Percentiles rank a stretch among this genome's conserved stretches.
Conservation (phyloP, 2,329 filamentous ascomycete genomes). For the Botrytis pseudocinerea region DNA sequence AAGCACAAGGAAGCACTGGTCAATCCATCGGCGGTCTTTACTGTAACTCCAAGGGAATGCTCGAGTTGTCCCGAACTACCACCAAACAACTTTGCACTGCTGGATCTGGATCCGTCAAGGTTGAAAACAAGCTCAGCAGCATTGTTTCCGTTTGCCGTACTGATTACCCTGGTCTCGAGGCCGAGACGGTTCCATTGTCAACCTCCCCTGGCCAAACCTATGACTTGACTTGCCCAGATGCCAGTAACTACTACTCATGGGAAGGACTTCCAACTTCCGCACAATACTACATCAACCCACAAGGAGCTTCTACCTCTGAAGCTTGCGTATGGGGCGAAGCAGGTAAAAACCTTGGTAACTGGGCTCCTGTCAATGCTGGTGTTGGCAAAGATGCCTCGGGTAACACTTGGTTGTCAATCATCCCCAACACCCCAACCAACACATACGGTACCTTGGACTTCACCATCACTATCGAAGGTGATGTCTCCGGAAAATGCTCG, state of each 20-base stretch:
- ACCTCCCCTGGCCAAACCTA: conserved; percentile 59
- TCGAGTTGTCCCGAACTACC: conserved; percentile 72
- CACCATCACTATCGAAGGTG: conserved; percentile 74
- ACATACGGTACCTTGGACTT: conserved; percentile 66
- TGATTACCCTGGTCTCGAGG: conserved; percentile 91
- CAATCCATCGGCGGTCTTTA: conserved; percentile 87
- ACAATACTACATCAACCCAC: conserved; percentile 95
- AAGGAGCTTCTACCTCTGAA: conserved; percentile 63
- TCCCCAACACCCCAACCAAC: conserved; percentile 79
- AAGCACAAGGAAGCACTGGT: conserved; percentile 71
- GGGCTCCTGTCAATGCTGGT: conserved; percentile 82
- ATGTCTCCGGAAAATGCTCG: conserved; percentile 36
- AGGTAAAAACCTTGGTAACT: conserved; percentile 69
- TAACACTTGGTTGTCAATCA: conserved; percentile 77
- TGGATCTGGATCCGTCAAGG: conserved; percentile 66
- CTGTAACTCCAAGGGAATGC: conserved; percentile 72
- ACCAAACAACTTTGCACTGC: conserved; percentile 71
- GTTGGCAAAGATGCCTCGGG: conserved; percentile 67
- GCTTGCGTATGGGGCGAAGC: conserved; percentile 76
- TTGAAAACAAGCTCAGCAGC: conserved; percentile 71
- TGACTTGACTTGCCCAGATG: conserved; percentile 72
- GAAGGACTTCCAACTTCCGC: conserved; percentile 73
- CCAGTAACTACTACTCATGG: conserved; percentile 75
- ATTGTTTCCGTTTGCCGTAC: conserved; percentile 83
- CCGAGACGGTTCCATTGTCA: conserved; percentile 77